Evolutionary conservation across 2,329 filamentous ascomycete species (phyloP), one percentile per base, ranked within the genome.

Genomic region (Lasiodiplodia gonubiensis): DNA sequence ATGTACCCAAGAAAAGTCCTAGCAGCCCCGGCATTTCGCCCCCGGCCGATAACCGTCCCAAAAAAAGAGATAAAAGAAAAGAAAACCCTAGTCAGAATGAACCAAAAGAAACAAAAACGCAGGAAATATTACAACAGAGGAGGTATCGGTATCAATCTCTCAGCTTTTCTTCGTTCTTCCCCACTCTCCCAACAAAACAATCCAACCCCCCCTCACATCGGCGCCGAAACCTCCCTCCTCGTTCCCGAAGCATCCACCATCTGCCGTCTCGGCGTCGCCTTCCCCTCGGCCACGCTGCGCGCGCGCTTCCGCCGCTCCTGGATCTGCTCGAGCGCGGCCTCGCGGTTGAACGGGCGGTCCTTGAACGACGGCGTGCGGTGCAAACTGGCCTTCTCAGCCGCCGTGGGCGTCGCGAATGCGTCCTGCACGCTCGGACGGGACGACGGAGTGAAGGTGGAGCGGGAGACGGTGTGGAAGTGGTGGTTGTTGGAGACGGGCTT

Each of bases 251-350:
- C 79, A 70, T 84, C 82, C 66, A 87, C 75, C 83, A 86, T 86
- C 76, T 86, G 84, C 78, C 86, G 88, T 69, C 83, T 81, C 11
- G 88, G 88, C 49, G 89, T 90, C 68, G 85, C 81, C 6, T 87
- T 85, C 2, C 87, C 88, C 64, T 88, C 84, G 4, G 88, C 88
- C 67, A 90, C 86, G 76, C 89, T 92, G 71, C 88, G 85, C 67
- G 91, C 90, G 54, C 92, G 83, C 7, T 90, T 90, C 64, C 92
- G 82, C 33, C 92, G 84, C 79, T 92, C 89, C 64, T 89, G 85
- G 71, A 94, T 94, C 75, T 90, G 88, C 66, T 90, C 90, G 18
- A 94, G 84, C 3, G 91, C 91, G 77, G 93, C 85, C 76, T 93
- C 92, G 65, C 92, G 85, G 66, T 84, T 82, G 66, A 85, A 72